These are phyloP conservation scores for Dysphania ambrosioides DNA, from an alignment of 148 eudicot species.

Conservation along the genomic window DNA sequence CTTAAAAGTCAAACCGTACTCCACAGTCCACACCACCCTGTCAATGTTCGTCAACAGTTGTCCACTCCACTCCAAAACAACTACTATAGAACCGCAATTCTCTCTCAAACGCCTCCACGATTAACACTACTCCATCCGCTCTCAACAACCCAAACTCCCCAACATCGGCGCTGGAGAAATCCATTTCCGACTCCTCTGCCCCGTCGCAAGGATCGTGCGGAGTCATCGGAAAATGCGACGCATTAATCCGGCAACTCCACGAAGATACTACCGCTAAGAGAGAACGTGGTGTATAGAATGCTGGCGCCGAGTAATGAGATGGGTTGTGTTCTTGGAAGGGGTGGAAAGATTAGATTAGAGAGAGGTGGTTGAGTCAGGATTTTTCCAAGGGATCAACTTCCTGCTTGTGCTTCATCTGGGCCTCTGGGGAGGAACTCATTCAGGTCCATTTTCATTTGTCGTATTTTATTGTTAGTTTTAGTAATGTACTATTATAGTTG, in stretches of 20 bases:
- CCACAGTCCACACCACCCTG: neutral
- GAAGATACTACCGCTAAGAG: constrained; percentile 55
- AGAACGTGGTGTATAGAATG: constrained; percentile 40
- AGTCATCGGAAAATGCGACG: constrained; percentile 50
- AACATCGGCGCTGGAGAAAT: constrained; percentile 21
- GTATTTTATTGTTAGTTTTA: neutral
- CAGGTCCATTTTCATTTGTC: constrained; percentile 27
- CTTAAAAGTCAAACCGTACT: constrained; percentile 2
- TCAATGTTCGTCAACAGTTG: neutral
- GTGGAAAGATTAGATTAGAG: constrained; percentile 43
- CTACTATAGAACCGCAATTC: constrained; percentile 31
- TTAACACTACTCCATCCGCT: constrained; percentile 18
- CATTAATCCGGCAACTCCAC: constrained; percentile 41
- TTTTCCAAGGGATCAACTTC: constrained; percentile 36
- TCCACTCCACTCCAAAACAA: neutral
- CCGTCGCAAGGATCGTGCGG: constrained; percentile 38
- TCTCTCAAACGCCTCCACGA: constrained; percentile 32
- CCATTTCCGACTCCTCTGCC: constrained; percentile 51
- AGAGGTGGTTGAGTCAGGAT: constrained; percentile 48
- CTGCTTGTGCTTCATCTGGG: constrained; percentile 41
- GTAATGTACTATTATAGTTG: no score
- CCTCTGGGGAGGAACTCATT: constrained; percentile 44
- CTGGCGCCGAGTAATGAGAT: constrained; percentile 40
- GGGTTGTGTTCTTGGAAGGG: constrained; percentile 40
- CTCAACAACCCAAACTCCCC: constrained; percentile 8